A percentile compares a stretch with the other conserved stretches of the same genome.
phyloP scores from a whole-genome alignment of 2,329 filamentous ascomycete genomes.

The Rhynchosporium secalis region DNA sequence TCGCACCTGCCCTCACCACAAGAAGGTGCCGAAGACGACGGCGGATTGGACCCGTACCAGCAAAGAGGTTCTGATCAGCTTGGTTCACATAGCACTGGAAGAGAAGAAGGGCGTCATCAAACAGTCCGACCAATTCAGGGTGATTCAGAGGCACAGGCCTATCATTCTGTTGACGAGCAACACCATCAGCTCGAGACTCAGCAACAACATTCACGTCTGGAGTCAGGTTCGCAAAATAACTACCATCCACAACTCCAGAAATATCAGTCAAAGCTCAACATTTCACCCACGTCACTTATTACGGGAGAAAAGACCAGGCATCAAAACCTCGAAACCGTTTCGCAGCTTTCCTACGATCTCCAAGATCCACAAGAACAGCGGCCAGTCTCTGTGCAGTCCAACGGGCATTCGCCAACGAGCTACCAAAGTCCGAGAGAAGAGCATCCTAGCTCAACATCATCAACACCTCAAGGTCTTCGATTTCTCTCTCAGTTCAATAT shows the following conservation, averaged over 20 bases:
- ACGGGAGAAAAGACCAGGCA: slow-evolving; percentile 41
- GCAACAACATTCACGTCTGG: slow-evolving; percentile 29
- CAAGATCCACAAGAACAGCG: slow-evolving; percentile 41
- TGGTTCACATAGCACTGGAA: slow-evolving; percentile 16
- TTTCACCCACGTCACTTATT: slow-evolving; percentile 38
- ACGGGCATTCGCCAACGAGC: slow-evolving; percentile 34
- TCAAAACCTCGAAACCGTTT: slow-evolving; percentile 59
- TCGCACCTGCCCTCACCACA: slow-evolving; percentile 37
- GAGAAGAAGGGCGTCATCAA: slow-evolving; percentile 31
- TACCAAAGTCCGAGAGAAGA: slow-evolving; percentile 28
- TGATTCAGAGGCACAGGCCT: slow-evolving; percentile 30
- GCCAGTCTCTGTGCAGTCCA: slow-evolving; percentile 37
- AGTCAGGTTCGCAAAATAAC: slow-evolving; percentile 33
- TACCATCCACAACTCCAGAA: slow-evolving; percentile 31
- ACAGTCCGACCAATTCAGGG: slow-evolving; percentile 35
- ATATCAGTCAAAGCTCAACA: slow-evolving; percentile 38
- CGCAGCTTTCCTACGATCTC: slow-evolving; percentile 63
- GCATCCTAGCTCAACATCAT: slow-evolving; percentile 34
- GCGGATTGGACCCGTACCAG: slow-evolving; percentile 36
- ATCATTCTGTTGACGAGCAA: slow-evolving; percentile 36
- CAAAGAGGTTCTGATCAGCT: slow-evolving; percentile 30
- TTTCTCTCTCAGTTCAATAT: slow-evolving; percentile 36
- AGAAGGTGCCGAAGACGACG: slow-evolving; percentile 35
- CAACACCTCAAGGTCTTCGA: slow-evolving; percentile 32
- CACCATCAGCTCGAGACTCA: slow-evolving; percentile 37